Base-by-base conservation (phyloP, 129 eudicot genomes). In the Arctium minus region DNA sequence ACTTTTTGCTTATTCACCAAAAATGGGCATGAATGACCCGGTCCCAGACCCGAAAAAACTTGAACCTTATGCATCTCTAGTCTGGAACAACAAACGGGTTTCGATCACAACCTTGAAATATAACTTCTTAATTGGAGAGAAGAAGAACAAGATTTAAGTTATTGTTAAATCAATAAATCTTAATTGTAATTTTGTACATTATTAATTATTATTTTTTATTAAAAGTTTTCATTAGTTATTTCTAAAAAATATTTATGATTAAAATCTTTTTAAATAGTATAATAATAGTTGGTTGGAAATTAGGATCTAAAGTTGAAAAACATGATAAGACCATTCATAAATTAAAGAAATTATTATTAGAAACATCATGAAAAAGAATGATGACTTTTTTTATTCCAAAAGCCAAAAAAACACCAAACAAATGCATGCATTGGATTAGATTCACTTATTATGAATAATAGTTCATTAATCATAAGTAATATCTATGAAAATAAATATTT, bases 291-390 rank as follows among this genome's bases (percentile, higher is more conserved):
- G 48, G 53, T 73, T 31, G 48, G 12, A 67, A 67, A 67, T 67
- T 79, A 68, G 74, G 70, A 56, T 80, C 53, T 80, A 85, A 85
- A 87, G 86, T 74, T 73, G 81, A 83, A 85, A 81, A 83, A 82
- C 86, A 85, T 83, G 88, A 90, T 35, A 86, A 73, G 93, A 86
- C 84, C 85, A 88, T 78, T 90, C 82, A 84, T 78, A 87, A 80
- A 82, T 8, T 40, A 67, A 68, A 53, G 69, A 42, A 80, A 11
- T 35, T 64, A 13, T 30, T 67, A 36, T 42, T 83, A 6, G 31
- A 78, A 79, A 84, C 73, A 68, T 50, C 39, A 70, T 27, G 62
- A 70, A 48, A 77, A 72, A 42, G 75, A 70, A 42, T 42, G 44
- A 79, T 65, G 60, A 72, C 76, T 4, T 50, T 78, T 72, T 80